These are phyloP conservation scores for Patellaria atrata DNA, from an alignment of 495 filamentous ascomycete species.

Conservation along the genomic window DNA sequence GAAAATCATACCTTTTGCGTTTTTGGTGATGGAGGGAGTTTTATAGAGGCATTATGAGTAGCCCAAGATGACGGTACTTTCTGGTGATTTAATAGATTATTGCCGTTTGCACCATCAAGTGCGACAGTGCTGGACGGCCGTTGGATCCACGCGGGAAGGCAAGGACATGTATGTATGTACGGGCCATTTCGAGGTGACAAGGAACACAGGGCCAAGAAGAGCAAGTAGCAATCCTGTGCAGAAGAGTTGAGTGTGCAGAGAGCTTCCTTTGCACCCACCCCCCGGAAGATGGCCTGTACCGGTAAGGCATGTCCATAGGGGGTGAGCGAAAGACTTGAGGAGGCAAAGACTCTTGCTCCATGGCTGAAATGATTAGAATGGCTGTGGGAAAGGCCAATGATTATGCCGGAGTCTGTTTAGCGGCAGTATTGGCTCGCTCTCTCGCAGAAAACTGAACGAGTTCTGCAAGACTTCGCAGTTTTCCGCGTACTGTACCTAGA, in stretches of 20 bases:
- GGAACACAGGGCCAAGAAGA: conserved; percentile 11
- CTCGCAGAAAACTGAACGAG: too few relatives aligned
- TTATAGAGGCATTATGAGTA: conserved; percentile 18
- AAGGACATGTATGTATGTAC: conserved; percentile 8
- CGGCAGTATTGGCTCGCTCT: conserved; percentile 1
- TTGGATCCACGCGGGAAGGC: conserved; percentile 19
- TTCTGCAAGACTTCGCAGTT: too few relatives aligned
- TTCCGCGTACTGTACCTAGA: too few relatives aligned
- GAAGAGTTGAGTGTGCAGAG: too few relatives aligned
- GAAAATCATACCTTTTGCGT: too few relatives aligned
- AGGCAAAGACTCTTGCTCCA: too few relatives aligned
- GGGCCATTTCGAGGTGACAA: conserved; percentile 6
- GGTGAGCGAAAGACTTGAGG: too few relatives aligned
- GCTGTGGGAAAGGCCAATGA: conserved; percentile 7
- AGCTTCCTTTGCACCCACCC: too few relatives aligned
- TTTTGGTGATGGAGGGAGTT: conserved; percentile 14
- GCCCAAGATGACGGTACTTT: conserved; percentile 16
- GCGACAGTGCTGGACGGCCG: conserved; percentile 16
- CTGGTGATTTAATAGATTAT: conserved; percentile 19
- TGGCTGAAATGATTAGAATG: conserved; percentile 10
- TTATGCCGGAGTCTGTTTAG: conserved; percentile 5
- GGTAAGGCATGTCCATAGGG: too few relatives aligned
- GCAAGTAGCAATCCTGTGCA: too few relatives aligned
- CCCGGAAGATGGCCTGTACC: too few relatives aligned
- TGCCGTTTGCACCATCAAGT: conserved; percentile 23